phyloP scores from a whole-genome alignment of 768 basidiomycete species.

The Tricholoma hemisulphureum region DNA sequence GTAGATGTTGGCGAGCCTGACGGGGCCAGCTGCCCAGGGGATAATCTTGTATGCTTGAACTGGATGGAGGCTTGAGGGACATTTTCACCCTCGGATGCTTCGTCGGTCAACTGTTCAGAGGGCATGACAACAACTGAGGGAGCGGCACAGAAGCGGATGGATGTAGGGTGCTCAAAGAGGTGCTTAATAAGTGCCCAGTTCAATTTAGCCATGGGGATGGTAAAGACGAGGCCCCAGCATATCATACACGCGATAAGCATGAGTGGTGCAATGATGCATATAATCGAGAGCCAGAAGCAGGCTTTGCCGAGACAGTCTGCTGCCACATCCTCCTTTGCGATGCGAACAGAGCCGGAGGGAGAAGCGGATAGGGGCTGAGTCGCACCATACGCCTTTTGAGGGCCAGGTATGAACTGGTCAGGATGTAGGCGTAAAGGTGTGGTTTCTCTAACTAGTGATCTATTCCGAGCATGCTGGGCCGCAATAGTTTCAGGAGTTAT shows the following conservation, averaged over 20 bases:
- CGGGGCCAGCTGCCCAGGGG: constrained; percentile 89
- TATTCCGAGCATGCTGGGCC: constrained; percentile 33
- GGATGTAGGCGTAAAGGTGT: constrained; percentile 43
- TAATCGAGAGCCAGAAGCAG: constrained; percentile 81
- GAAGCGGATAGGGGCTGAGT: constrained; percentile 34
- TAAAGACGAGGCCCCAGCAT: constrained; percentile 94
- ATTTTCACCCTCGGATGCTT: constrained; percentile 20
- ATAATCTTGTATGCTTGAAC: constrained; percentile 70
- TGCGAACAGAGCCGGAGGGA: constrained; percentile 29
- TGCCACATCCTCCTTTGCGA: constrained; percentile 32
- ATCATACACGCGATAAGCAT: constrained; percentile 84
- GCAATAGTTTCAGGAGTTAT: constrained; percentile 38
- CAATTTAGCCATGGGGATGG: constrained; percentile 97
- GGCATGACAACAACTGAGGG: constrained; percentile 65
- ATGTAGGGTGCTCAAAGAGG: constrained; percentile 74
- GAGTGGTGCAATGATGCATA: constrained; percentile 79
- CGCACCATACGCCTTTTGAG: constrained; percentile 74
- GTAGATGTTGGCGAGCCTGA: constrained; percentile 79
- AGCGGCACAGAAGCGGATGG: constrained; percentile 90
- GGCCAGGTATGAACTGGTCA: constrained; percentile 32
- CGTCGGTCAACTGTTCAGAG: constrained; percentile 23
- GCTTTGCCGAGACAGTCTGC: constrained; percentile 63
- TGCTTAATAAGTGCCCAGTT: constrained; percentile 92
- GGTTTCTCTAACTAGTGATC: constrained; percentile 46
- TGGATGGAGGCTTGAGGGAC: constrained; percentile 43